Evolutionary conservation across 768 basidiomycete genomes (phyloP).

Genomic region (Boletus speciosus): DNA sequence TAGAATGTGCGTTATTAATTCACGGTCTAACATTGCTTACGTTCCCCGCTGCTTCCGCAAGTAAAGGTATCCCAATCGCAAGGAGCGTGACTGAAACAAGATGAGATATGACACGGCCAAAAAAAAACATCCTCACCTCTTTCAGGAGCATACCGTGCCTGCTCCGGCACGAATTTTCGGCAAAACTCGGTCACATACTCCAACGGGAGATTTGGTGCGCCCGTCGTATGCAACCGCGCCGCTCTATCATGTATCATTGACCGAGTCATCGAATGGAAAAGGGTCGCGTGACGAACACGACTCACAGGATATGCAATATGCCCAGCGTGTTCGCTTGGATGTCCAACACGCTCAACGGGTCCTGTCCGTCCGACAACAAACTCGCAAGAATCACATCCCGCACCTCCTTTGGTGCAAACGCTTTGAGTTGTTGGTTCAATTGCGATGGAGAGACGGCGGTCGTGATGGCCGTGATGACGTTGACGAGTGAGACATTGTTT

Average conservation of each 20-base stretch:
- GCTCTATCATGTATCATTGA: slow-evolving; percentile 38
- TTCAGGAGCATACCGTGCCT: slow-evolving; percentile 66
- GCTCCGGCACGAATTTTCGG: slow-evolving; percentile 53
- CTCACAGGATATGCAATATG: slow-evolving; percentile 71
- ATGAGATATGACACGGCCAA: slow-evolving; percentile 1
- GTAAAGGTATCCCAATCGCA: slow-evolving; percentile 57
- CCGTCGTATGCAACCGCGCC: slow-evolving; percentile 48
- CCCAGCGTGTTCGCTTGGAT: slow-evolving; percentile 57
- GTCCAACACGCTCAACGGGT: slow-evolving; percentile 62
- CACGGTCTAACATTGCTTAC: slow-evolving; percentile 37
- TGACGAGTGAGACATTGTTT: slow-evolving; percentile 32
- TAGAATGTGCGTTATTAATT: background rate
- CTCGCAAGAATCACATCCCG: slow-evolving; percentile 56
- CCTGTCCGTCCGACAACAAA: slow-evolving; percentile 54
- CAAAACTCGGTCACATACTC: slow-evolving; percentile 56
- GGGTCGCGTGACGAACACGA: background rate
- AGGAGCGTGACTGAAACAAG: slow-evolving; percentile 53
- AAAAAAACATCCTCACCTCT: slow-evolving; percentile 42
- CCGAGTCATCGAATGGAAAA: background rate
- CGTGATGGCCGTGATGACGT: slow-evolving; percentile 46
- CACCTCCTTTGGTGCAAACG: slow-evolving; percentile 51
- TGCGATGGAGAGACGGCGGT: slow-evolving; percentile 34
- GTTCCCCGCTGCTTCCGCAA: slow-evolving; percentile 46
- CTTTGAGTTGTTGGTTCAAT: slow-evolving; percentile 45
- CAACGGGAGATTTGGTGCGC: slow-evolving; percentile 39